A percentile compares a stretch with the other conserved stretches of the same genome.
Evolutionary conservation across 805 yeast species (phyloP).

Genomic region (Tanozyma kutaoensis): DNA sequence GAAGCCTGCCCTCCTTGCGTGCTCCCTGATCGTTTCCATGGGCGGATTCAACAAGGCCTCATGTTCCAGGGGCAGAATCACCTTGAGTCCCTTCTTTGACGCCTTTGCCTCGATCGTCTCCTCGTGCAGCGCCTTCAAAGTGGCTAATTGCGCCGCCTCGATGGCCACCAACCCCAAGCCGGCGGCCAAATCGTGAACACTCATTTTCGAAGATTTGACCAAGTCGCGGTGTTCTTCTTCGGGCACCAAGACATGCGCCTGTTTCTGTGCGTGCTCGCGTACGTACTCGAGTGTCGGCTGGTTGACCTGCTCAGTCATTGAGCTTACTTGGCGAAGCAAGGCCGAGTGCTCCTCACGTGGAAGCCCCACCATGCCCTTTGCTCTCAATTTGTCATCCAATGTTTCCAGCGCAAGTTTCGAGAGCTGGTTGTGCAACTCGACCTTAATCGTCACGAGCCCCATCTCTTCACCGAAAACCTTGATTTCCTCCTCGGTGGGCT

Average conservation of each 20-base stretch:
- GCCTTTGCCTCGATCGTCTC: constrained; percentile 7
- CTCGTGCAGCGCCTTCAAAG: neutral
- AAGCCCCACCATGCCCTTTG: no score
- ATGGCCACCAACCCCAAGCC: neutral
- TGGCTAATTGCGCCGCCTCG: neutral
- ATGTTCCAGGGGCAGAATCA: neutral
- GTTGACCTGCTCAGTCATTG: neutral
- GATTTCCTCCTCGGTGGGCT: no score
- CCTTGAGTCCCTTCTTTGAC: constrained; percentile 10
- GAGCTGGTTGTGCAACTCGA: no score
- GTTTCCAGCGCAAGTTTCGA: no score
- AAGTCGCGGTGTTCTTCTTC: constrained; percentile 3
- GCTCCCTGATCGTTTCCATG: neutral
- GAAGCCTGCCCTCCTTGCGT: neutral
- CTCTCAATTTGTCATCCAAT: no score
- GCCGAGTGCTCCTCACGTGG: no score
- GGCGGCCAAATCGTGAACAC: constrained; percentile 1
- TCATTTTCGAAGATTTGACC: constrained; percentile 1
- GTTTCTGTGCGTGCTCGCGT: constrained; percentile 9
- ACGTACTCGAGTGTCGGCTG: constrained; percentile 8
- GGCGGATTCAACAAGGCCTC: neutral
- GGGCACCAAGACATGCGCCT: constrained; percentile 11
- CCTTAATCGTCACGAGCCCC: no score
- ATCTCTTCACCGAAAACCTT: no score
- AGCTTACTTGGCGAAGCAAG: neutral